A percentile compares a stretch with the other conserved stretches of the same genome.
phyloP scores from a whole-genome alignment of 768 basidiomycete genomes.

The Pleurotus citrinopileatus region DNA sequence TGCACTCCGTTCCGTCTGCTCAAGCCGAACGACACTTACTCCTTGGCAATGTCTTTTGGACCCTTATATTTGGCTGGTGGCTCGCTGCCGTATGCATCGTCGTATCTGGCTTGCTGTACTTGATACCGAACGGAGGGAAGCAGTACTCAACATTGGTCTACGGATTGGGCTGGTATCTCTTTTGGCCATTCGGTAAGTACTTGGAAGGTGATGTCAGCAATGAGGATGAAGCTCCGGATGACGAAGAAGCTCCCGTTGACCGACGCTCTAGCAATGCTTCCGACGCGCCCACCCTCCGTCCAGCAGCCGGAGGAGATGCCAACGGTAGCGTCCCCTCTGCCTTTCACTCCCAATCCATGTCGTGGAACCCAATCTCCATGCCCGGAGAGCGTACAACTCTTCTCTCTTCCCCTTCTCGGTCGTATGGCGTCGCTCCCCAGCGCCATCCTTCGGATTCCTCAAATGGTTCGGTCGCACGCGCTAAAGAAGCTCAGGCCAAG shows the following conservation, averaged over 20 bases:
- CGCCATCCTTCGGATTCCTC: slow-evolving; percentile 28
- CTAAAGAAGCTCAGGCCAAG: slow-evolving; percentile 30
- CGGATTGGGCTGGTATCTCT: slow-evolving; percentile 94
- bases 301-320: slow-evolving; percentile 17
- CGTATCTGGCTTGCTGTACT: slow-evolving; percentile 63
- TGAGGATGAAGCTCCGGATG: slow-evolving; percentile 35
- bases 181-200: slow-evolving; percentile 99
- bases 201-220: slow-evolving; percentile 76
- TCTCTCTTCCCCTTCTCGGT: slow-evolving; percentile 47
- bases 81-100: slow-evolving; percentile 68
- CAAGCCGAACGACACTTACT: slow-evolving; percentile 91
- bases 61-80: slow-evolving; percentile 91
- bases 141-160: slow-evolving; percentile 84
- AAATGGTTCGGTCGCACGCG: slow-evolving; percentile 26
- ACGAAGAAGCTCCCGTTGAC: slow-evolving; percentile 27
- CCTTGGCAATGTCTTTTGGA: slow-evolving; percentile 95
- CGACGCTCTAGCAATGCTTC: slow-evolving; percentile 26
- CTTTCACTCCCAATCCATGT: slow-evolving; percentile 38
- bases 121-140: slow-evolving; percentile 78
- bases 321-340: slow-evolving; percentile 37
- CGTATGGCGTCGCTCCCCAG: slow-evolving; percentile 61
- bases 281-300: slow-evolving; percentile 37
- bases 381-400: slow-evolving; percentile 50
- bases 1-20: slow-evolving; percentile 90
- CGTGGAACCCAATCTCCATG: slow-evolving; percentile 36